These are phyloP conservation scores for Friedmanniomyces endolithicus DNA, from an alignment of 495 filamentous ascomycete genomes.

Conservation along the genomic window DNA sequence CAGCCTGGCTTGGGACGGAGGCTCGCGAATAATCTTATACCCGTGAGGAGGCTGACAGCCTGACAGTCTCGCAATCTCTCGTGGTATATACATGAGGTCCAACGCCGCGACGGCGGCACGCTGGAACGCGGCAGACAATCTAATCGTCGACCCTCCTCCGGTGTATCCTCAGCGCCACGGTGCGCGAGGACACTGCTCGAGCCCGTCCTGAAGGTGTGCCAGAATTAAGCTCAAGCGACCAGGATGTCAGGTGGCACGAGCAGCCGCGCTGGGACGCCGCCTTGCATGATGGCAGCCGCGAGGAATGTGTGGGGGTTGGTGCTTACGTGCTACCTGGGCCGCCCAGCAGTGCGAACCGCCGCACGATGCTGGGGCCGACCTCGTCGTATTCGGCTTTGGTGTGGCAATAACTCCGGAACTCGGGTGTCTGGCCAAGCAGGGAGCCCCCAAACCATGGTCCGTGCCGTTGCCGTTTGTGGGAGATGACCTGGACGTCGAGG, in stretches of 20 bases:
- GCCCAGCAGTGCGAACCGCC: slow-evolving; percentile 86
- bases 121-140: slow-evolving; percentile 1
- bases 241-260: background rate
- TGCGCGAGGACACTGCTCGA: background rate
- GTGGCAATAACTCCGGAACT: slow-evolving; percentile 97
- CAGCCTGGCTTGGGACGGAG: background rate
- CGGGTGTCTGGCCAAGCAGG: slow-evolving; percentile 93
- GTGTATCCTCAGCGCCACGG: background rate
- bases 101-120: slow-evolving; percentile 4
- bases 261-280: background rate
- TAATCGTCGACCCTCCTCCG: background rate
- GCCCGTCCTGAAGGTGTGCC: background rate
- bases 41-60: too few relatives aligned
- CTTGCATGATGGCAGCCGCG: slow-evolving; percentile 1
- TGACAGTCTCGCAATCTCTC: background rate
- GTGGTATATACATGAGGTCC: slow-evolving; percentile 1
- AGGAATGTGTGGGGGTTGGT: background rate
- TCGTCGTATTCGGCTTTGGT: slow-evolving; percentile 95
- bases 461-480: slow-evolving; percentile 89
- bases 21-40: too few relatives aligned
- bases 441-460: slow-evolving; percentile 98
- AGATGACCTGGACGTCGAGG: slow-evolving; percentile 89
- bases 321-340: slow-evolving; percentile 58
- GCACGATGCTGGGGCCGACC: slow-evolving; percentile 86
- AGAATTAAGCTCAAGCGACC: background rate